A percentile compares a stretch with the other conserved stretches of the same genome.
Conservation (phyloP, 176 grass and related monocot genomes). For the Tillandsia fasciculata region DNA sequence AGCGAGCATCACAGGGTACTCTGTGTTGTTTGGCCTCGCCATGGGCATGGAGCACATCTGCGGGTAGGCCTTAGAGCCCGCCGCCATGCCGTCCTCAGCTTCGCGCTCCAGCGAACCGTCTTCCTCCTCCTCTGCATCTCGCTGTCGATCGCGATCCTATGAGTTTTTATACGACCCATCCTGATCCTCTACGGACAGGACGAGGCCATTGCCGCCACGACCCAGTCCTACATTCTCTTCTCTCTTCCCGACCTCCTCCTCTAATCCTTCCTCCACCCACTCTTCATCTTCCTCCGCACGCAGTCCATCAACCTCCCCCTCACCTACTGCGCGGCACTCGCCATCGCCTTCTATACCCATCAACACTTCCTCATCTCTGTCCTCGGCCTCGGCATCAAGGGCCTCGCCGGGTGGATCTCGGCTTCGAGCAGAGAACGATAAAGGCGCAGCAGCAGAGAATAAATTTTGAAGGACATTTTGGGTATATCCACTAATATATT, state of each 20-base stretch:
- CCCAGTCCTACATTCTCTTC: conserved; percentile 71
- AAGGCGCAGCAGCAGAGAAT: too few species aligned
- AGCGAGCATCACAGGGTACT: conserved; percentile 78
- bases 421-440: too few species aligned
- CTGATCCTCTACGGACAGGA: conserved; percentile 84
- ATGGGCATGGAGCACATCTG: conserved; percentile 94
- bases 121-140: conserved; percentile 53
- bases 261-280: conserved; percentile 60
- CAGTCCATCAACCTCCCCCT: conserved; percentile 75
- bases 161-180: conserved; percentile 54
- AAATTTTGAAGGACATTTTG: too few species aligned
- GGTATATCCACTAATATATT: too few species aligned
- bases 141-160: conserved; percentile 41
- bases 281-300: conserved; percentile 64
- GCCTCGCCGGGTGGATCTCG: conserved; percentile 27
- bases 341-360: conserved; percentile 67
- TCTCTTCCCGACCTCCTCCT: conserved; percentile 70
- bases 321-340: conserved; percentile 55
- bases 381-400: conserved; percentile 44
- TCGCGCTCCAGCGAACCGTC: conserved; percentile 56
- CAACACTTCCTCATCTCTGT: conserved; percentile 65
- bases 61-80: conserved; percentile 62
- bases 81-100: conserved; percentile 42
- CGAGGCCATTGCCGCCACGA: conserved; percentile 38
- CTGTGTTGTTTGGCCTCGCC: conserved; percentile 65